phyloP scores from a whole-genome alignment of 2,329 filamentous ascomycete species.

The Clarireedia homoeocarpa region DNA sequence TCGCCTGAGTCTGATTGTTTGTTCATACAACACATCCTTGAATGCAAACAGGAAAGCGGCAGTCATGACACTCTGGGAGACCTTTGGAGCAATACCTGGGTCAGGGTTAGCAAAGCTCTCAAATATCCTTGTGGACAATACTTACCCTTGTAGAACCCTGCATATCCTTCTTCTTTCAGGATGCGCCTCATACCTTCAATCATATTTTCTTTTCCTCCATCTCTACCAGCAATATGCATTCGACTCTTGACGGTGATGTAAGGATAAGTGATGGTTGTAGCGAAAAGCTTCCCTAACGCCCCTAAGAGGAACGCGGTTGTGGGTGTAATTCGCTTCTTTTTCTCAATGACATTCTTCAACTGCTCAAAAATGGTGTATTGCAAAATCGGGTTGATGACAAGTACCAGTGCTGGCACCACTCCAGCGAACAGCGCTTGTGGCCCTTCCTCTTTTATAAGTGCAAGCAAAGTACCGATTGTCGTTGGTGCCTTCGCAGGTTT shows the following conservation, averaged over 20 bases:
- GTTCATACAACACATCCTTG: constrained; percentile 91
- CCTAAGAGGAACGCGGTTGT: constrained; percentile 85
- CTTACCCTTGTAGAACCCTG: constrained; percentile 85
- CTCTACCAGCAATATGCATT: constrained; percentile 82
- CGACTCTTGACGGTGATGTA: constrained; percentile 98
- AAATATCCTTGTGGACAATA: neutral
- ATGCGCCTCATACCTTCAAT: constrained; percentile 70
- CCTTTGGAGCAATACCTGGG: constrained; percentile 86
- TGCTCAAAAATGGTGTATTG: constrained; percentile 99
- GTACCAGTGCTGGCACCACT: constrained; percentile 82
- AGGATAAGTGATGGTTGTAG: constrained; percentile 89
- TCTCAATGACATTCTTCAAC: constrained; percentile 86
- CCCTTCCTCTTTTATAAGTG: constrained; percentile 77
- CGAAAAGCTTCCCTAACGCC: constrained; percentile 87
- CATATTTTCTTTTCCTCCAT: constrained; percentile 74
- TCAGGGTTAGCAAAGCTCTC: constrained; percentile 13
- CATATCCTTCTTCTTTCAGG: constrained; percentile 81
- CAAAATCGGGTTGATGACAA: constrained; percentile 96
- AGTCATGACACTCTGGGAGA: constrained; percentile 93
- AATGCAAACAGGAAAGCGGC: constrained; percentile 96
- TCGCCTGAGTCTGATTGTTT: constrained; percentile 59
- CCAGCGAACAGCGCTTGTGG: constrained; percentile 80
- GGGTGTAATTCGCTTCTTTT: constrained; percentile 65
- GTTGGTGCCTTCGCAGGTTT: constrained; percentile 49
- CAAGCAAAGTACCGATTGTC: constrained; percentile 73